Evolutionary conservation across 2,329 filamentous ascomycete genomes (phyloP).

Genomic region (Cladosporium cucumerinum): DNA sequence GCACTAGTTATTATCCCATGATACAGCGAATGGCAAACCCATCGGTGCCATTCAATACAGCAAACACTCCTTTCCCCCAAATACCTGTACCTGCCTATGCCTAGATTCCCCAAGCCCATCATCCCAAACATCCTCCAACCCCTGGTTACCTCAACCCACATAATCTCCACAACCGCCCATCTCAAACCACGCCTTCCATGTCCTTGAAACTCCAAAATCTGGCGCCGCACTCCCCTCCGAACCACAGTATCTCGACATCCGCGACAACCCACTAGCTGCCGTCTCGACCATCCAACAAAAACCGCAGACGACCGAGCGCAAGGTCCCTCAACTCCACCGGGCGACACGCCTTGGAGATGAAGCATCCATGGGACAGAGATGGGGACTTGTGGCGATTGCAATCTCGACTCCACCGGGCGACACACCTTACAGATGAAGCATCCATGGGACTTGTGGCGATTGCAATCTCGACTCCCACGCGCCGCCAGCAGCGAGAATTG

Average conservation of each 20-base stretch:
- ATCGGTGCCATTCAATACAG: not conserved
- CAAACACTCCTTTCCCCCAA: not conserved
- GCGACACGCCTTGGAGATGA: not conserved
- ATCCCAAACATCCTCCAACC: not conserved
- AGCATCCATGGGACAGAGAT: too few species aligned
- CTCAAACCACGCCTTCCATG: not conserved
- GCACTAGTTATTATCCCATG: not conserved
- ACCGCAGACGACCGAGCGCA: not conserved
- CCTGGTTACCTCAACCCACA: not conserved
- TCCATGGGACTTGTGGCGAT: not conserved
- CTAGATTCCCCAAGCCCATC: not conserved
- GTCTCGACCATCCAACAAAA: not conserved
- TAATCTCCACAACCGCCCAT: not conserved
- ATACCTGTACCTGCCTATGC: not conserved
- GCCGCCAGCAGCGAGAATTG: not conserved
- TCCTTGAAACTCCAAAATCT: not conserved
- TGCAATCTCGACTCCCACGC: not conserved
- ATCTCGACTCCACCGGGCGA: not conserved
- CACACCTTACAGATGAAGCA: not conserved
- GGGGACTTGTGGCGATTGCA: not conserved
- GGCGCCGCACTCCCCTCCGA: conserved; percentile 9
- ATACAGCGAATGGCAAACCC: not conserved
- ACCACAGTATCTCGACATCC: conserved; percentile 10
- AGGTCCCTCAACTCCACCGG: not conserved
- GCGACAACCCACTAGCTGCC: conserved; percentile 10